Conservation (phyloP, 495 filamentous ascomycete genomes). For the Lasiosphaeria miniovina region DNA sequence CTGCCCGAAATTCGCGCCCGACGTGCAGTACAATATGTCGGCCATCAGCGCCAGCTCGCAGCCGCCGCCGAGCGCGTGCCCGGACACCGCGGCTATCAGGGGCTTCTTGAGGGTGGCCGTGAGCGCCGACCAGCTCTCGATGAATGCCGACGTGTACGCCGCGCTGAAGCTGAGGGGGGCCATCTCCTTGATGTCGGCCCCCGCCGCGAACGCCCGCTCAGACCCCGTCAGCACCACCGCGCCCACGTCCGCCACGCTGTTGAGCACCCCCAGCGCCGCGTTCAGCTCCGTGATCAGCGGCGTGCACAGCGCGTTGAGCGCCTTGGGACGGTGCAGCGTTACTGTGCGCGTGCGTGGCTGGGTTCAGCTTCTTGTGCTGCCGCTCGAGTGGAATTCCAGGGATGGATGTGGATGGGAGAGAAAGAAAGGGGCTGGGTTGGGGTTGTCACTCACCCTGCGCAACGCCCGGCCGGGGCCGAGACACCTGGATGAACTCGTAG, state of each 20-base stretch:
- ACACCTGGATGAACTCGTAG: slow-evolving; percentile 81
- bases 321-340: slow-evolving; percentile 92
- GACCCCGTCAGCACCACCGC: slow-evolving; percentile 86
- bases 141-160: slow-evolving; percentile 86
- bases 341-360: slow-evolving; percentile 47
- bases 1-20: slow-evolving; percentile 83
- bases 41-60: slow-evolving; percentile 98
- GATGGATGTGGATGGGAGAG: neutral
- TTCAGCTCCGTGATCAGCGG: slow-evolving; percentile 91
- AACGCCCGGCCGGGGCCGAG: slow-evolving; percentile 81
- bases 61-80: slow-evolving; percentile 89
- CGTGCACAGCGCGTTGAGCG: slow-evolving; percentile 85
- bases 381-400: neutral
- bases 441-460: slow-evolving; percentile 60
- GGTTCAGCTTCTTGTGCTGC: no score
- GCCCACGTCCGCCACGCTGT: slow-evolving; percentile 63
- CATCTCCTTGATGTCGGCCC: slow-evolving; percentile 99
- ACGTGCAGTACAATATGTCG: slow-evolving; percentile 88
- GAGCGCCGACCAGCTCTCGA: slow-evolving; percentile 85
- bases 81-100: slow-evolving; percentile 88
- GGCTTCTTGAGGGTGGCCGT: slow-evolving; percentile 82
- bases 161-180: slow-evolving; percentile 77
- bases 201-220: slow-evolving; percentile 87
- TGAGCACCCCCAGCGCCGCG: slow-evolving; percentile 68
- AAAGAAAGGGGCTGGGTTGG: no score